Evolutionary conservation across 2,329 filamentous ascomycete species (phyloP), one percentile per base, ranked within the genome.

Genomic region (Xylaria digitata): DNA sequence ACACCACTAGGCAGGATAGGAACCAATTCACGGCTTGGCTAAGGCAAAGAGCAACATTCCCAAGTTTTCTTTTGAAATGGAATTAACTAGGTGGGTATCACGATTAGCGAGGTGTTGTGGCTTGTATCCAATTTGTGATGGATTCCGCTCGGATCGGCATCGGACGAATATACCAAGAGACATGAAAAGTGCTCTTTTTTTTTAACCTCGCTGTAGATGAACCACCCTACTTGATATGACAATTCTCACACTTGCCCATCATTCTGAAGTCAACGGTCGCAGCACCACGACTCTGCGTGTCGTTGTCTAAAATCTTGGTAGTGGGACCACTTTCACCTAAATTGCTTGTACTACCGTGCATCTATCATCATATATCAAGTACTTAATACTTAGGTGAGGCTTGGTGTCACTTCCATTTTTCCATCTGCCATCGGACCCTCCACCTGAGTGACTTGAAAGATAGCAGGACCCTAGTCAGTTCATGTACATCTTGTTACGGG

Each of bases 1-100:
- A 83, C 82, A 46, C 81, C 82, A 0, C 70, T 84, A 17, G 79
- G 79, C 7, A 75, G 80, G 19, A 75, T 81, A 59, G 74, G 72
- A 7, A 65, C 71, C 3, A 76, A 70, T 58, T 64, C 72, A 26
- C 73, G 73, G 17, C 70, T 77, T 52, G 73, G 73, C 40, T 77
- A 62, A 74, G 13, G 50, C 23, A 34, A 19, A 32, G 34, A 30
- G 3, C 40, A 49, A 13, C 21, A 37, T 30, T 42, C 9, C 7
- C 17, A 46, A 23, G 6, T 52, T 21, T 53, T 6, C 26, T 48
- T 40, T 40, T 32, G 43, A 42, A 46, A n/a, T 53, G 30, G 32
- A 55, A 21, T 50, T 40, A 30, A n/a, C 9, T 56, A 37, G 34
- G 34, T 58, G 57, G 9, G 50, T 56, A 40, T 40, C 11, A 40